These are phyloP conservation scores for Quercus parvula DNA, from an alignment of 306 rosid genomes.

Conservation along the genomic window DNA sequence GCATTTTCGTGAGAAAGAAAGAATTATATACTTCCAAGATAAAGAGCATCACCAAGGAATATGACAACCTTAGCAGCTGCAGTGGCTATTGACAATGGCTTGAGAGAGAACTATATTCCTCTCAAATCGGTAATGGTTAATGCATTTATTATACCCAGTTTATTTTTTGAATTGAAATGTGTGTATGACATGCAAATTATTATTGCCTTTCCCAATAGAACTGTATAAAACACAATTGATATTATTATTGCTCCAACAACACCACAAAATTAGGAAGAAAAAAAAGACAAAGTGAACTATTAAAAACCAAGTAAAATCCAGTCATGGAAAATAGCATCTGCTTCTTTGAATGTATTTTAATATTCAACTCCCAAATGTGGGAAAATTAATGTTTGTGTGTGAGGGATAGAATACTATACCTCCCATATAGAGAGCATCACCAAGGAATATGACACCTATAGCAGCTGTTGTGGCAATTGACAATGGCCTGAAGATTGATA, in stretches of 20 bases:
- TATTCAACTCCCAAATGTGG: neutral
- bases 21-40: no score
- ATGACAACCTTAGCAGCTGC: no score
- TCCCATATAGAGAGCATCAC: constrained; percentile 33
- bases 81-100: no score
- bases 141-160: no score
- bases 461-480: constrained; percentile 35
- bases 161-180: no score
- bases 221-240: constrained; percentile 31
- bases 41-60: no score
- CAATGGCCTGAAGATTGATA: constrained; percentile 34
- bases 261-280: constrained; percentile 13
- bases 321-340: neutral
- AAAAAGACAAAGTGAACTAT: neutral
- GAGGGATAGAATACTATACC: constrained; percentile 12
- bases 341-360: neutral
- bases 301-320: neutral
- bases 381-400: neutral
- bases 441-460: constrained; percentile 28
- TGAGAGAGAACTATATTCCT: no score
- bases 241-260: constrained; percentile 30
- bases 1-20: no score
- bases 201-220: constrained; percentile 28
- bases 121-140: no score
- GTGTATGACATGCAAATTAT: no score